Evolutionary conservation across 805 yeast genomes (phyloP).

Genomic region (Wickerhamomyces ciferrii): DNA sequence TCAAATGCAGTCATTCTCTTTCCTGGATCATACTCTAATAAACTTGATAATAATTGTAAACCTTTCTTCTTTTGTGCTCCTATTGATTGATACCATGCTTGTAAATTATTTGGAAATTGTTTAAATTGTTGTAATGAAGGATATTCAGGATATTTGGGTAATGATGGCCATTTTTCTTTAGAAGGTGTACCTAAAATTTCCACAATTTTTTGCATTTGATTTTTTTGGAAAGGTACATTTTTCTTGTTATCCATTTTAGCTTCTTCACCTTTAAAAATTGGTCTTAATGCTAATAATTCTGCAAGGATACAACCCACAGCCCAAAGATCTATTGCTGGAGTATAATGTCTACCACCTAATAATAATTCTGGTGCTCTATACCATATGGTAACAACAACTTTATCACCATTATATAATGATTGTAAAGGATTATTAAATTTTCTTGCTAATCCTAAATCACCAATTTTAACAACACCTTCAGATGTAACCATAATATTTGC

Average conservation of each 20-base stretch:
- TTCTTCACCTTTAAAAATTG: constrained; percentile 96
- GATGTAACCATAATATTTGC: constrained; percentile 96
- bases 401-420: constrained; percentile 84
- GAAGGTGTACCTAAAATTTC: constrained; percentile 94
- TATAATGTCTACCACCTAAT: constrained; percentile 87
- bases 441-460: constrained; percentile 90
- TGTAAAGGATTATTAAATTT: constrained; percentile 84
- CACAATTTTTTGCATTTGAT: constrained; percentile 83
- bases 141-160: constrained; percentile 82
- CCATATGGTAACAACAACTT: constrained; percentile 97
- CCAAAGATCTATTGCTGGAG: constrained; percentile 93
- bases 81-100: constrained; percentile 80
- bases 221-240: constrained; percentile 89
- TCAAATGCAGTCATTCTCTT: constrained; percentile 71
- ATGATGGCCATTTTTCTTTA: constrained; percentile 69
- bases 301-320: constrained; percentile 95
- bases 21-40: constrained; percentile 82
- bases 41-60: constrained; percentile 51
- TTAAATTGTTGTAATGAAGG: constrained; percentile 53
- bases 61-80: constrained; percentile 74
- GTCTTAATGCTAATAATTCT: constrained; percentile 81
- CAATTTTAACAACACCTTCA: constrained; percentile 89
- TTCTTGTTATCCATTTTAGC: constrained; percentile 93
- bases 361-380: constrained; percentile 90
- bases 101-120: constrained; percentile 59